phyloP scores from a whole-genome alignment of 352 stramenopile genomes.

The Phytophthora podocarpi region DNA sequence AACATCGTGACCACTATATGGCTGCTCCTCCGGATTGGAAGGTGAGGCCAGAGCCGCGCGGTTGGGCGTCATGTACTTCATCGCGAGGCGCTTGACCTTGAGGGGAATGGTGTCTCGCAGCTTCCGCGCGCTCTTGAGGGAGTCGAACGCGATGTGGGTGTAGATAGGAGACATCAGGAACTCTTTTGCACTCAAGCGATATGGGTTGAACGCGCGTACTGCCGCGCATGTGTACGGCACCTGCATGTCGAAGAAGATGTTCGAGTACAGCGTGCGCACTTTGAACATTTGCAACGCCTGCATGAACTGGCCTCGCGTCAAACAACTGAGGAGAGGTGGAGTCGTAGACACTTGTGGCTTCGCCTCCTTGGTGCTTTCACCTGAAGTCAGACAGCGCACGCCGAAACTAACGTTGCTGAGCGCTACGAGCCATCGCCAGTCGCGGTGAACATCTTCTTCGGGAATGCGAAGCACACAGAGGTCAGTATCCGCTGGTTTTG shows the following conservation, averaged over 20 bases:
- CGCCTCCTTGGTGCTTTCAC: not conserved
- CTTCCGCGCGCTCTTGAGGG: constrained; percentile 53
- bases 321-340: constrained; percentile 59
- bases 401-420: constrained; percentile 63
- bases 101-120: constrained; percentile 65
- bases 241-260: constrained; percentile 82
- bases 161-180: constrained; percentile 70
- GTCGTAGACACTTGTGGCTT: not conserved
- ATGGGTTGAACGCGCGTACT: constrained; percentile 84
- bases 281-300: constrained; percentile 75
- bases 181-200: constrained; percentile 52
- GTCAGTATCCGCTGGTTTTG: not conserved
- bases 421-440: constrained; percentile 73
- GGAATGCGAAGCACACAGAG: constrained; percentile 54
- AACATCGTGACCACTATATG: constrained; percentile 7
- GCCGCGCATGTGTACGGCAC: constrained; percentile 79
- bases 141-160: constrained; percentile 65
- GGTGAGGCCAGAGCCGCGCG: constrained; percentile 24
- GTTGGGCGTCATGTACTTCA: constrained; percentile 35
- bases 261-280: constrained; percentile 71
- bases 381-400: constrained; percentile 42
- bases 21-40: constrained; percentile 23
- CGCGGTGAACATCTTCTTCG: constrained; percentile 47
- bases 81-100: constrained; percentile 43
- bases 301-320: constrained; percentile 75